phyloP scores from a whole-genome alignment of 768 basidiomycete genomes.

The Crucibulum laeve region DNA sequence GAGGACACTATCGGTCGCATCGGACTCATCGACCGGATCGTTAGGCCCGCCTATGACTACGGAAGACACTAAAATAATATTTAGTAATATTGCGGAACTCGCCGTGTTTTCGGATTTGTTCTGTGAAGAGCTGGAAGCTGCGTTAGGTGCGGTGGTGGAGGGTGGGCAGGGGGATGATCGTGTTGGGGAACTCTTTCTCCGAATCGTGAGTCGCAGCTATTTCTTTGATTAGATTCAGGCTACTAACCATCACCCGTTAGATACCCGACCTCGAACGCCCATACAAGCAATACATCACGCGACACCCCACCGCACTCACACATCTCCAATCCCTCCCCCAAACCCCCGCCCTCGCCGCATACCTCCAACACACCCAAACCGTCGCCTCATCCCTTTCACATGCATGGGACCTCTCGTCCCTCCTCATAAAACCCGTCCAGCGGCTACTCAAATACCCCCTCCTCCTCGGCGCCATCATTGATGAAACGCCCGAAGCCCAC shows the following conservation, averaged over 20 bases:
- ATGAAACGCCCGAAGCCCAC: slow-evolving; percentile 68
- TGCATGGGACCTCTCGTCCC: slow-evolving; percentile 89
- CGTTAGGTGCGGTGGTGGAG: slow-evolving; percentile 58
- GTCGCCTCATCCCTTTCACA: slow-evolving; percentile 72
- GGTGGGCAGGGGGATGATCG: slow-evolving; percentile 65
- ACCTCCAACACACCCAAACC: slow-evolving; percentile 61
- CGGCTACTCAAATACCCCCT: slow-evolving; percentile 92
- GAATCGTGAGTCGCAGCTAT: slow-evolving; percentile 46
- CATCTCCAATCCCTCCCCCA: slow-evolving; percentile 50
- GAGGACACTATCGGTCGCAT: slow-evolving; percentile 45
- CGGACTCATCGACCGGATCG: slow-evolving; percentile 36
- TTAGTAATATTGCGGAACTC: slow-evolving; percentile 73
- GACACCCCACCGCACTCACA: slow-evolving; percentile 69
- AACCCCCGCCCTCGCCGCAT: slow-evolving; percentile 58
- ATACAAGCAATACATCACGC: slow-evolving; percentile 79
- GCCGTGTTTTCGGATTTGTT: slow-evolving; percentile 69
- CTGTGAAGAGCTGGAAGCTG: slow-evolving; percentile 58
- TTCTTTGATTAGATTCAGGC: neutral
- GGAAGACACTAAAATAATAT: slow-evolving; percentile 69
- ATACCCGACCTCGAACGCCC: slow-evolving; percentile 65
- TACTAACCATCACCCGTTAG: slow-evolving; percentile 25
- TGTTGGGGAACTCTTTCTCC: slow-evolving; percentile 68
- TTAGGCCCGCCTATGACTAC: slow-evolving; percentile 59
- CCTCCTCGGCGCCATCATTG: slow-evolving; percentile 71
- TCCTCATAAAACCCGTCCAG: slow-evolving; percentile 97